Percentiles rank a stretch among this genome's conserved stretches.
phyloP scores from a whole-genome alignment of 306 rosid genomes.

The Trichosanthes cucumerina region DNA sequence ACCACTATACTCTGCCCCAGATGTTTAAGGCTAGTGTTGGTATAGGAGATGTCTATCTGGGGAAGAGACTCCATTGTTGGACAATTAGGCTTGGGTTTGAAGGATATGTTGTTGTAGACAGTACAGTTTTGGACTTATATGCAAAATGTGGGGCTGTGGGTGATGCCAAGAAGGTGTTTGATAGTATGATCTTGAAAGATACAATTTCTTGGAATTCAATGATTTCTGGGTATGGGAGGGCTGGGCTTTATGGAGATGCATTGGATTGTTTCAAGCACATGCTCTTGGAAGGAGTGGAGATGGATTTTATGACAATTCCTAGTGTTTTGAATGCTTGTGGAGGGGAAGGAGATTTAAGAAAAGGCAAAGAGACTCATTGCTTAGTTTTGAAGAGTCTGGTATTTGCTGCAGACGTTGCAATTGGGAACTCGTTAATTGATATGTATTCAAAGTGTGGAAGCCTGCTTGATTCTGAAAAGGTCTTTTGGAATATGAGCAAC shows the following conservation, averaged over 20 bases:
- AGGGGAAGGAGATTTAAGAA: slow-evolving; percentile 53
- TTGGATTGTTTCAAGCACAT: slow-evolving; percentile 35
- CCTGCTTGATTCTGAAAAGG: slow-evolving; percentile 36
- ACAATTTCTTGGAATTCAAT: slow-evolving; percentile 45
- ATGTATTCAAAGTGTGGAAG: slow-evolving; percentile 59
- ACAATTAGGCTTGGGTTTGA: slow-evolving; percentile 49
- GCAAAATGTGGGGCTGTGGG: slow-evolving; percentile 32
- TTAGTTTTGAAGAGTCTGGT: slow-evolving; percentile 25
- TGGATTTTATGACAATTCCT: slow-evolving; percentile 51
- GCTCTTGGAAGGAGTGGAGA: slow-evolving; percentile 25
- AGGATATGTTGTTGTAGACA: slow-evolving; percentile 32
- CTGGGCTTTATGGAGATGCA: slow-evolving; percentile 34
- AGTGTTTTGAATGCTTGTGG: slow-evolving; percentile 53
- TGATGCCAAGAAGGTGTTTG: slow-evolving; percentile 41
- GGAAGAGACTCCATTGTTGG: slow-evolving; percentile 40
- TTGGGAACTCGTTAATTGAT: slow-evolving; percentile 57
- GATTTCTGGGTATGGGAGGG: slow-evolving; percentile 50
- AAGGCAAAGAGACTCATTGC: slow-evolving; percentile 56
- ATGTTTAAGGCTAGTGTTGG: slow-evolving; percentile 37
- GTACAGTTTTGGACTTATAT: slow-evolving; percentile 46
- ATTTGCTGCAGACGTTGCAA: slow-evolving; percentile 30
- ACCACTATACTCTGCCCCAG: slow-evolving; percentile 51
- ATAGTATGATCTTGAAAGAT: slow-evolving; percentile 32
- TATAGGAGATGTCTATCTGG: slow-evolving; percentile 24
- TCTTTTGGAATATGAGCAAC: slow-evolving; percentile 28